Evolutionary conservation across 2,329 filamentous ascomycete species (phyloP).

Genomic region (Neofusicoccum cordaticola): DNA sequence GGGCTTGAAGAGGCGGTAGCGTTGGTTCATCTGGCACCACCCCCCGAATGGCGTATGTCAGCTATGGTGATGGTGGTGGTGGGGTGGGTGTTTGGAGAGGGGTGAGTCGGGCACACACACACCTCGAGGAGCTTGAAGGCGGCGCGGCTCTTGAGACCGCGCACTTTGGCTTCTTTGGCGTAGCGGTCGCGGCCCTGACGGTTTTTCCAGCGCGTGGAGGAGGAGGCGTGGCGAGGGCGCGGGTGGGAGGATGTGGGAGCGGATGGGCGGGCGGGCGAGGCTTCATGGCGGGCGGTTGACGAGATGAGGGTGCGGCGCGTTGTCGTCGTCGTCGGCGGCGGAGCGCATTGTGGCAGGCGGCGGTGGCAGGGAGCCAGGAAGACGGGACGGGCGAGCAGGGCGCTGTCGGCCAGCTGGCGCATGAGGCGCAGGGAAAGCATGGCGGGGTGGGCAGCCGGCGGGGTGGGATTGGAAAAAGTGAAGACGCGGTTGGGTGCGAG

Average conservation of each 20-base stretch:
- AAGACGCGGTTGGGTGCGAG: neutral
- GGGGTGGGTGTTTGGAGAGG: too few relatives aligned
- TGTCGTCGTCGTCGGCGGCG: neutral
- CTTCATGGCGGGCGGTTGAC: neutral
- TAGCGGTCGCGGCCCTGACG: slow-evolving; percentile 73
- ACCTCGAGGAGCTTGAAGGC: slow-evolving; percentile 92
- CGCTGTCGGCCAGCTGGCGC: slow-evolving; percentile 34
- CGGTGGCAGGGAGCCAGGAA: neutral
- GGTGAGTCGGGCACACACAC: slow-evolving; percentile 15
- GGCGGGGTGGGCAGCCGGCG: neutral
- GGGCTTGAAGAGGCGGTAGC: slow-evolving; percentile 72
- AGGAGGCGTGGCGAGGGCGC: slow-evolving; percentile 37
- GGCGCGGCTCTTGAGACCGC: slow-evolving; percentile 82
- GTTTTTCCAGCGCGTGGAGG: slow-evolving; percentile 77
- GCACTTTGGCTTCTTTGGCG: slow-evolving; percentile 70
- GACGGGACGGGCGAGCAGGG: slow-evolving; percentile 25
- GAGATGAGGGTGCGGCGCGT: neutral
- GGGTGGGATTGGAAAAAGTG: neutral
- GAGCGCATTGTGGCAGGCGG: neutral
- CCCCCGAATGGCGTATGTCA: too few relatives aligned
- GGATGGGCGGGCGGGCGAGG: neutral
- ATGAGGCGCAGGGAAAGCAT: slow-evolving; percentile 40
- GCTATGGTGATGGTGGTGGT: too few relatives aligned
- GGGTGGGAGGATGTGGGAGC: slow-evolving; percentile 7
- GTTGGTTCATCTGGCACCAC: slow-evolving; percentile 67